A percentile compares a stretch with the other conserved stretches of the same genome.
Evolutionary conservation across 1,284 basidiomycete genomes (phyloP).

Genomic region (Cystobasidium sp.): DNA sequence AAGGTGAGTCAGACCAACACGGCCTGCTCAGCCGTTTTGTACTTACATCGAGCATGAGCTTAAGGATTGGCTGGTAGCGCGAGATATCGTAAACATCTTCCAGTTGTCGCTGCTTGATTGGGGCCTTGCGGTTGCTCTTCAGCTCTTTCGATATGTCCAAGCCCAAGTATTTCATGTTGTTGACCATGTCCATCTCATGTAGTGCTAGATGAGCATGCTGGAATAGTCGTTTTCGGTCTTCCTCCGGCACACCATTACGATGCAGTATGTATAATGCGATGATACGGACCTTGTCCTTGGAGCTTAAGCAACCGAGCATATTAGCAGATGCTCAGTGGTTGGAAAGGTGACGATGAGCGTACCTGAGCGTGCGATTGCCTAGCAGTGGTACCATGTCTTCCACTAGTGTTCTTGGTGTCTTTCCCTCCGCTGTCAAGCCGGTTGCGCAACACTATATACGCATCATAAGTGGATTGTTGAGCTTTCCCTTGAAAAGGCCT

Average conservation of each 20-base stretch:
- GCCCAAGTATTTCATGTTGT: conserved; percentile 82
- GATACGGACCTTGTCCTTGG: conserved; percentile 90
- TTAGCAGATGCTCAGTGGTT: background rate
- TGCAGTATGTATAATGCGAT: conserved; percentile 95
- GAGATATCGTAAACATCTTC: conserved; percentile 96
- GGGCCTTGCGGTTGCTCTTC: conserved; percentile 16
- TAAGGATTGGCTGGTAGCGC: conserved; percentile 84
- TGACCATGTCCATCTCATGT: conserved; percentile 91
- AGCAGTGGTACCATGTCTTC: conserved; percentile 98
- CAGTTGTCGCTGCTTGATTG: conserved; percentile 68
- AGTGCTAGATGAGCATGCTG: conserved; percentile 91
- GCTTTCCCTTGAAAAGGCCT: background rate
- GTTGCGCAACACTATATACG: conserved; percentile 81
- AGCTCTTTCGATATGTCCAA: conserved; percentile 78
- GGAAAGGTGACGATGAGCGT: conserved; percentile 53
- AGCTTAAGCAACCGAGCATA: conserved; percentile 61
- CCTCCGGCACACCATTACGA: conserved; percentile 95
- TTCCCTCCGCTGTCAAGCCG: conserved; percentile 83
- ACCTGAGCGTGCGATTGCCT: conserved; percentile 82
- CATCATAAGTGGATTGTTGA: background rate
- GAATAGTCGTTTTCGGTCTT: conserved; percentile 90
- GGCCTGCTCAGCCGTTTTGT: background rate
- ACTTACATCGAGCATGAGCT: conserved; percentile 77
- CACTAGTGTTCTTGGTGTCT: conserved; percentile 86
- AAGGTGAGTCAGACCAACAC: background rate